Evolutionary conservation across 2,329 filamentous ascomycete species (phyloP).

Genomic region (Curvularia spicifera): DNA sequence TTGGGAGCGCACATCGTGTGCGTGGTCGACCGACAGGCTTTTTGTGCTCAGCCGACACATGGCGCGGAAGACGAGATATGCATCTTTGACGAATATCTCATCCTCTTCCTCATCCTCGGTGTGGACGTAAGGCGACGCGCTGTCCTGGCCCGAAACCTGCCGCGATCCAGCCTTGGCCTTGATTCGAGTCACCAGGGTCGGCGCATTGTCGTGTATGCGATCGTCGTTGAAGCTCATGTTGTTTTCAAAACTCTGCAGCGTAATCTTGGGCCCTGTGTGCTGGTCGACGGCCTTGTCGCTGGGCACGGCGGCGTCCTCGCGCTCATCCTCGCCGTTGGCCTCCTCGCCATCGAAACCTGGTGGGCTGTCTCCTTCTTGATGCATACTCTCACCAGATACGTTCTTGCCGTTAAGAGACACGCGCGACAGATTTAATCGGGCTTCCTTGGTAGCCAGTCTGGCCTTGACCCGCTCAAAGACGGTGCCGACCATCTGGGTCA

Average conservation of each 20-base stretch:
- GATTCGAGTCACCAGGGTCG: constrained; percentile 69
- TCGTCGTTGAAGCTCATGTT: constrained; percentile 70
- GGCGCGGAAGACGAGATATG: constrained; percentile 94
- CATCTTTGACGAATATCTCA: constrained; percentile 95
- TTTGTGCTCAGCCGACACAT: constrained; percentile 99
- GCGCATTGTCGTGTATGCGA: constrained; percentile 69
- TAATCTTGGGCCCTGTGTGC: constrained; percentile 64
- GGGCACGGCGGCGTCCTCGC: constrained; percentile 47
- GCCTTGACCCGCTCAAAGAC: constrained; percentile 95
- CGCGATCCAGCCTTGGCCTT: constrained; percentile 55
- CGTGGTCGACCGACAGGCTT: constrained; percentile 83
- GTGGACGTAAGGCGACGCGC: constrained; percentile 57
- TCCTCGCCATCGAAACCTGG: constrained; percentile 34
- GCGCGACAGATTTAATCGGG: constrained; percentile 64
- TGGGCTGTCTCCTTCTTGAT: constrained; percentile 36
- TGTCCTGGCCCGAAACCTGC: constrained; percentile 53
- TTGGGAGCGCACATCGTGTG: constrained; percentile 90
- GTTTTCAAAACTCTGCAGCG: constrained; percentile 72
- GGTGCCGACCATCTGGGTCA: constrained; percentile 98
- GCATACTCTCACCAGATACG: constrained; percentile 42
- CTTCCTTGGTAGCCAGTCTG: constrained; percentile 84
- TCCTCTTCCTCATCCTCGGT: constrained; percentile 77
- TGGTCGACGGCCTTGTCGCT: constrained; percentile 55
- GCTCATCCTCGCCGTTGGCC: constrained; percentile 47
- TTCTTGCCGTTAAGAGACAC: constrained; percentile 51